These are phyloP conservation scores for Uronychia binucleata DNA, from an alignment of 73 alveolate species.

Conservation along the genomic window DNA sequence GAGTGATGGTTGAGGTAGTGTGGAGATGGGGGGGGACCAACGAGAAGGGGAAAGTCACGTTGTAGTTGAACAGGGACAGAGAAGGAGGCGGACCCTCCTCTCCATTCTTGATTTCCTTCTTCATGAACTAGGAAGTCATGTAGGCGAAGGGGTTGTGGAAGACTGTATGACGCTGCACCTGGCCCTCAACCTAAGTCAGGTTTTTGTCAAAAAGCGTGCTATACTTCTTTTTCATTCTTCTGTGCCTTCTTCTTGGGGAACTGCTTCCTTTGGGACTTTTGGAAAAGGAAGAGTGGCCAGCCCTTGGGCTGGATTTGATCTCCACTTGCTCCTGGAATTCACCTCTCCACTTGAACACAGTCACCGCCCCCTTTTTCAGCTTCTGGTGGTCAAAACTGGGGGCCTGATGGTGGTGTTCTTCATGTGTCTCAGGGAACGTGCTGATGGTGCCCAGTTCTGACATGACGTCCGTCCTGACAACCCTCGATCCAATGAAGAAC, in stretches of 20 bases:
- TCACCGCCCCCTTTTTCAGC: neutral
- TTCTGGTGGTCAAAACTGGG: neutral
- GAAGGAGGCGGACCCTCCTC: neutral
- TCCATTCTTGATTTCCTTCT: neutral
- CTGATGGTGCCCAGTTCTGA: neutral
- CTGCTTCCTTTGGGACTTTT: neutral
- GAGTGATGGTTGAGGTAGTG: too few species aligned
- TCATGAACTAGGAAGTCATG: neutral
- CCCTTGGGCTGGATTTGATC: too few species aligned
- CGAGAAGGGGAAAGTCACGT: neutral
- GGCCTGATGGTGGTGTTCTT: neutral
- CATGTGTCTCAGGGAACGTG: neutral
- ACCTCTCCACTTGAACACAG: neutral
- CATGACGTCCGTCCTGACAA: neutral
- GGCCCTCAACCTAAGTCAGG: too few species aligned
- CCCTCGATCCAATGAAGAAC: neutral
- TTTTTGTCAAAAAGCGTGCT: neutral
- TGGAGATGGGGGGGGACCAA: too few species aligned
- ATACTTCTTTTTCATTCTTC: neutral
- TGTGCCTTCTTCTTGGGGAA: neutral
- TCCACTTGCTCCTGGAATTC: neutral
- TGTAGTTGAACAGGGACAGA: neutral
- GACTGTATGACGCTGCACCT: neutral
- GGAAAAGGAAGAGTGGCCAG: too few species aligned
- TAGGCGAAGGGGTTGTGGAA: neutral